Percentiles rank a stretch among this genome's conserved stretches.
These are phyloP conservation scores for Rhynchospora breviuscula DNA, from an alignment of 176 grass and related monocot genomes.

Conservation along the genomic window DNA sequence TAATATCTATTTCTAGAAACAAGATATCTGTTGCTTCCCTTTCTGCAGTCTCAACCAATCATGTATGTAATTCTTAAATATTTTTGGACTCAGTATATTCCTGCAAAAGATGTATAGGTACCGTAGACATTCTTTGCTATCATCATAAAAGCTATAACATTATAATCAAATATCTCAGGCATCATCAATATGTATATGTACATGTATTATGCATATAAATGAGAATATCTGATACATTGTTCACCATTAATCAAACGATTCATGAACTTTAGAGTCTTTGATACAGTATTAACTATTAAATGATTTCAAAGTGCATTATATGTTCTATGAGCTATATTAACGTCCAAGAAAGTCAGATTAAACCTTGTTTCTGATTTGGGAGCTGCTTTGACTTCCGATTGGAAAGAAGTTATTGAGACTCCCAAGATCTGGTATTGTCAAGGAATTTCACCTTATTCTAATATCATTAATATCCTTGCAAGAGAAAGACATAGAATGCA, in stretches of 20 bases:
- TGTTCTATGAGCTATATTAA: not conserved
- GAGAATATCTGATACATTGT: not conserved
- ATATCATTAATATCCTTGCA: not conserved
- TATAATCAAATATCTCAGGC: not conserved
- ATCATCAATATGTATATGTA: not conserved
- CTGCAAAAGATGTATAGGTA: not conserved
- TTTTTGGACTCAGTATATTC: not conserved
- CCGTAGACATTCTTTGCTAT: not conserved
- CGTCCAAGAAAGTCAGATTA: not conserved
- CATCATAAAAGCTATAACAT: not conserved
- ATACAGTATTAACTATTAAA: too few species aligned
- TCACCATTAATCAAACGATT: not conserved
- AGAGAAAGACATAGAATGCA: not conserved
- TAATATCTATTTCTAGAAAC: slow-evolving; percentile 78
- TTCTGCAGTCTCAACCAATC: slow-evolving; percentile 40
- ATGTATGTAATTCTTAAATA: slow-evolving; percentile 39
- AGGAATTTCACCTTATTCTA: not conserved
- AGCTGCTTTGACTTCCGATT: not conserved
- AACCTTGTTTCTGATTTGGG: not conserved
- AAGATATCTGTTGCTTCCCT: slow-evolving; percentile 78
- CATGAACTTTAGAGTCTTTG: not conserved
- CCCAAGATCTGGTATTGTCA: not conserved
- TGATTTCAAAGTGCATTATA: not conserved
- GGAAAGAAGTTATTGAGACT: not conserved
- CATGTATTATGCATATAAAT: not conserved